Percentiles rank a stretch among this genome's conserved stretches.
phyloP scores from a whole-genome alignment of 2,329 filamentous ascomycete species.

The Exophiala viscosa region DNA sequence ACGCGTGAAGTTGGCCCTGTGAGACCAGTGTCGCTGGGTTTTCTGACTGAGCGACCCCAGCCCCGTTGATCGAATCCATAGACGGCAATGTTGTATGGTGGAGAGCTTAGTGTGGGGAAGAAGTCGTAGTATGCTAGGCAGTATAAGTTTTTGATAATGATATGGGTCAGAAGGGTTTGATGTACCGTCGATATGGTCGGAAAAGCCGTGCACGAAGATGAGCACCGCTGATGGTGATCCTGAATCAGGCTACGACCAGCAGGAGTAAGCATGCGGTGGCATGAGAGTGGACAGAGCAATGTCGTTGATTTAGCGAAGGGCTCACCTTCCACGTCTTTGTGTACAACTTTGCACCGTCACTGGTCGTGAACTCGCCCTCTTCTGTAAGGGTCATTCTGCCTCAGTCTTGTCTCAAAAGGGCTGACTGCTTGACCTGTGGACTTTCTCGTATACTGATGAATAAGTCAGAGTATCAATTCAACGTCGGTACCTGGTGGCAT shows the following conservation, averaged over 20 bases:
- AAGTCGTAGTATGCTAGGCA: constrained; percentile 63
- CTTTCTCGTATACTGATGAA: not conserved
- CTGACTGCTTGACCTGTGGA: too few species aligned
- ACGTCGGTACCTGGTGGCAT: too few species aligned
- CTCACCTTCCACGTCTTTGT: constrained; percentile 61
- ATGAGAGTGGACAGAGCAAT: not conserved
- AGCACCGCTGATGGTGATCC: constrained; percentile 63
- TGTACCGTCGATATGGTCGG: constrained; percentile 49
- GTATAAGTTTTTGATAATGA: constrained; percentile 1
- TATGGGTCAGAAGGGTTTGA: constrained; percentile 50
- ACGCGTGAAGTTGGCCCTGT: constrained; percentile 72
- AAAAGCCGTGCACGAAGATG: constrained; percentile 85
- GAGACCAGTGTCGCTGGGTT: constrained; percentile 54
- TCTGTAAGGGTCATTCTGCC: constrained; percentile 39
- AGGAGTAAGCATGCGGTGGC: not conserved
- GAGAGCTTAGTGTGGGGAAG: constrained; percentile 64
- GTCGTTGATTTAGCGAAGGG: constrained; percentile 15
- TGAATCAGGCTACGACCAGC: constrained; percentile 13
- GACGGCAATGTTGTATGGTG: constrained; percentile 65
- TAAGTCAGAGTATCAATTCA: not conserved
- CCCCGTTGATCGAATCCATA: constrained; percentile 80
- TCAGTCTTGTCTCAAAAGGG: too few species aligned
- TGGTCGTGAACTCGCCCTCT: constrained; percentile 51
- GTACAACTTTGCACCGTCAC: constrained; percentile 55
- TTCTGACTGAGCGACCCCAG: constrained; percentile 72